Conservation (phyloP, 2,329 filamentous ascomycete genomes). For the Truncatella angustata region DNA sequence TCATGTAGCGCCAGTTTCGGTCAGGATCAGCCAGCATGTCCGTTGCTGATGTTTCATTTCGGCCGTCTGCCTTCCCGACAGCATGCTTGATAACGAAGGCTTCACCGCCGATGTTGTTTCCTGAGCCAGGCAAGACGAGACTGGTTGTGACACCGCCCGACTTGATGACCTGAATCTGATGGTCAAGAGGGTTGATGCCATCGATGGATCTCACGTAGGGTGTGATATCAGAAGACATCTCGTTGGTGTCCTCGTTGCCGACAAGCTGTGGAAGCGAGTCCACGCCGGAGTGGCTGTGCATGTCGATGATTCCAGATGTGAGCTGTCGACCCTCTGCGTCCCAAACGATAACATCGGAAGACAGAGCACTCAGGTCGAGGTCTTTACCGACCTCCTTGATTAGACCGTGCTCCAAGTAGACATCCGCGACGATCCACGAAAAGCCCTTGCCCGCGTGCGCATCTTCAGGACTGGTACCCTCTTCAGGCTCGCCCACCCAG, state of each 20-base stretch:
- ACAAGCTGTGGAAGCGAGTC: conserved; percentile 52
- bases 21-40: conserved; percentile 67
- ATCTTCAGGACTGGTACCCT: conserved; percentile 51
- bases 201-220: conserved; percentile 68
- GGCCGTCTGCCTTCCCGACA: conserved; percentile 57
- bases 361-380: conserved; percentile 32
- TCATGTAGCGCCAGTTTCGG: conserved; percentile 67
- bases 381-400: conserved; percentile 49
- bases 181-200: conserved; percentile 60
- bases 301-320: conserved; percentile 68
- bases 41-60: conserved; percentile 59
- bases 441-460: conserved; percentile 58
- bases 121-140: conserved; percentile 64
- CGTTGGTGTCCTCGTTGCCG: conserved; percentile 61
- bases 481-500: conserved; percentile 61
- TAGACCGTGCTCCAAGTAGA: conserved; percentile 59
- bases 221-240: conserved; percentile 62
- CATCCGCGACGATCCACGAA: conserved; percentile 58
- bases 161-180: conserved; percentile 67
- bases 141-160: conserved; percentile 71
- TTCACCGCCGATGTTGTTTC: conserved; percentile 73
- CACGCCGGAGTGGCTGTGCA: conserved; percentile 68
- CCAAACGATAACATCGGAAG: conserved; percentile 48
- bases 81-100: conserved; percentile 69
- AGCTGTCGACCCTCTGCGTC: conserved; percentile 60